Percentiles rank a stretch among this genome's conserved stretches.
Conservation (phyloP, 306 rosid genomes). For the Vigna nakashimae region DNA sequence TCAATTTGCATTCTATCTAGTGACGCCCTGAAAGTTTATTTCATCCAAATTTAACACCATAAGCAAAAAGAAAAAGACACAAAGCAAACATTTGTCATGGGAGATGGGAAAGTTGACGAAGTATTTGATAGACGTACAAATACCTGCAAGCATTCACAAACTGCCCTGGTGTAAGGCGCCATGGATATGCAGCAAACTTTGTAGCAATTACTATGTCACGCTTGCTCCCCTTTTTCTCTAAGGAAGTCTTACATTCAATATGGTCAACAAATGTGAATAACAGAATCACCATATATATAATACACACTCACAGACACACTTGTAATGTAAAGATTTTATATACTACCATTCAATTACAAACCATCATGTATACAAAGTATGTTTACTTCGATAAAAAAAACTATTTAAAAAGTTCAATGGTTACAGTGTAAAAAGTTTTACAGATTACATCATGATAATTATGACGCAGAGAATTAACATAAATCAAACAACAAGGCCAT, state of each 20-base stretch:
- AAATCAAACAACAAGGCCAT: conserved; percentile 13
- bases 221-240: conserved; percentile 63
- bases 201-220: conserved; percentile 85
- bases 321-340: neutral
- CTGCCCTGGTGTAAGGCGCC: conserved; percentile 90
- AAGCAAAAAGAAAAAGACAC: neutral
- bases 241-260: conserved; percentile 30
- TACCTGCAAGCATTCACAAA: conserved; percentile 97
- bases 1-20: conserved; percentile 84
- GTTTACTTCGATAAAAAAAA: neutral
- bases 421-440: neutral
- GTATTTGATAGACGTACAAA: conserved; percentile 1
- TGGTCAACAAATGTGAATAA: conserved; percentile 29
- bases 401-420: neutral
- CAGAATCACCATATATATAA: neutral
- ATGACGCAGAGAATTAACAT: neutral
- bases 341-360: neutral
- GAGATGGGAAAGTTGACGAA: neutral
- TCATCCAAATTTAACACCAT: conserved; percentile 31
- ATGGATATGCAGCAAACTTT: conserved; percentile 96
- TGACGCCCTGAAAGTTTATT: conserved; percentile 71
- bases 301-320: too few species aligned
- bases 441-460: neutral
- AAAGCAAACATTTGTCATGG: conserved; percentile 3
- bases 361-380: neutral